A percentile compares a stretch with the other conserved stretches of the same genome.
Conservation (phyloP, 2,329 filamentous ascomycete genomes). For the Nothophaeocryptopus gaeumannii region DNA sequence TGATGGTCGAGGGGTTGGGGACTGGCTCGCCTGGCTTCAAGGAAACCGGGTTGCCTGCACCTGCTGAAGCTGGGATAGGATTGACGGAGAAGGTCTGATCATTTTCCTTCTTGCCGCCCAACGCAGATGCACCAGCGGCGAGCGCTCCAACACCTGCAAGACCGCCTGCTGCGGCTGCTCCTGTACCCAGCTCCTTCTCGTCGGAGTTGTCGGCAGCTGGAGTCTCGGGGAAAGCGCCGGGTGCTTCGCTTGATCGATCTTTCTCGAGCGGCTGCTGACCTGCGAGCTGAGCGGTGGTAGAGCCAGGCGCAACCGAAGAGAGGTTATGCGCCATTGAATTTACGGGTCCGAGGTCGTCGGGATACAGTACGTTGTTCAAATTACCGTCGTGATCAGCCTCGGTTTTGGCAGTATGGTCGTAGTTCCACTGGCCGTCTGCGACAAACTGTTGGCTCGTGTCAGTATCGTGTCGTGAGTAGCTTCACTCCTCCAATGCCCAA, state of each 20-base stretch:
- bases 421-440: conserved; percentile 86
- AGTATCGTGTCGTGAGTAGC: background rate
- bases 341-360: conserved; percentile 63
- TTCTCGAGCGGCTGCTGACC: conserved; percentile 60
- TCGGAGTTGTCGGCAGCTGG: conserved; percentile 51
- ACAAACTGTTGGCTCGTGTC: conserved; percentile 66
- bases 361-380: conserved; percentile 86
- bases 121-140: conserved; percentile 11
- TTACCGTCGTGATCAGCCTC: conserved; percentile 81
- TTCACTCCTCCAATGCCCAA: background rate
- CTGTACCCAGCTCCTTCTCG: conserved; percentile 7
- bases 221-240: conserved; percentile 71
- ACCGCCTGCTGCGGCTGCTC: conserved; percentile 5
- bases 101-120: conserved; percentile 12
- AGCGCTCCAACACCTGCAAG: conserved; percentile 7
- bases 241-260: conserved; percentile 40
- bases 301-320: conserved; percentile 66
- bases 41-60: conserved; percentile 72
- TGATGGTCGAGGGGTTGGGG: conserved; percentile 64
- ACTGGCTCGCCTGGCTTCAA: conserved; percentile 77
- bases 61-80: conserved; percentile 58
- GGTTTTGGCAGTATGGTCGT: conserved; percentile 74
- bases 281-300: conserved; percentile 69
- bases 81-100: conserved; percentile 53
- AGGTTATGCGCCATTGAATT: conserved; percentile 39